Evolutionary conservation across 805 yeast species (phyloP).

Genomic region (Hanseniaspora lachancei): DNA sequence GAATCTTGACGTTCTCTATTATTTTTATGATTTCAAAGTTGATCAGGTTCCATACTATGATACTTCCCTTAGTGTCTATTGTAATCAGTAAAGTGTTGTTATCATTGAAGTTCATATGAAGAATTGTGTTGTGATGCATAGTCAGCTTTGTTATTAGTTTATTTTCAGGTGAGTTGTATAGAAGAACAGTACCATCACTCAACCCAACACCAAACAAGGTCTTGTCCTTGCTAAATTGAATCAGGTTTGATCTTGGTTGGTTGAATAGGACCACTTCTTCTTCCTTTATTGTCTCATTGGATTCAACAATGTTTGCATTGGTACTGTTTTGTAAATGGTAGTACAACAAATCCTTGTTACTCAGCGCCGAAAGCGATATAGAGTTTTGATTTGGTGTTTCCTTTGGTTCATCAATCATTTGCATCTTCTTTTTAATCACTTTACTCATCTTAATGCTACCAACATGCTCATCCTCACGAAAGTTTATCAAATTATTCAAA

Average conservation of each 20-base stretch:
- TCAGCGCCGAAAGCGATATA: not conserved
- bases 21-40: not conserved
- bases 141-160: constrained; percentile 6
- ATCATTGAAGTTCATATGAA: constrained; percentile 5
- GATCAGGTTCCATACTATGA: not conserved
- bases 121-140: constrained; percentile 1
- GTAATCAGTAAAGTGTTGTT: not conserved
- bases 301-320: not conserved
- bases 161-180: not conserved
- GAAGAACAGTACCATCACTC: not conserved
- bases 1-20: not conserved
- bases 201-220: not conserved
- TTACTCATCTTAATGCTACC: constrained; percentile 7
- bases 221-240: not conserved
- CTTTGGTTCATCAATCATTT: not conserved
- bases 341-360: constrained; percentile 7
- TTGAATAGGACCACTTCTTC: constrained; percentile 11
- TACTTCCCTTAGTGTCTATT: not conserved
- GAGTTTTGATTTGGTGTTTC: not conserved
- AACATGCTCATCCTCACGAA: not conserved
- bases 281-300: not conserved
- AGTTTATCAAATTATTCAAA: not conserved
- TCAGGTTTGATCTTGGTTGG: constrained; percentile 2
- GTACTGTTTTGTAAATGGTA: constrained; percentile 7
- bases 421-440: constrained; percentile 1